phyloP scores from a whole-genome alignment of 73 alveolate species.

The Blepharisma japonicum region DNA sequence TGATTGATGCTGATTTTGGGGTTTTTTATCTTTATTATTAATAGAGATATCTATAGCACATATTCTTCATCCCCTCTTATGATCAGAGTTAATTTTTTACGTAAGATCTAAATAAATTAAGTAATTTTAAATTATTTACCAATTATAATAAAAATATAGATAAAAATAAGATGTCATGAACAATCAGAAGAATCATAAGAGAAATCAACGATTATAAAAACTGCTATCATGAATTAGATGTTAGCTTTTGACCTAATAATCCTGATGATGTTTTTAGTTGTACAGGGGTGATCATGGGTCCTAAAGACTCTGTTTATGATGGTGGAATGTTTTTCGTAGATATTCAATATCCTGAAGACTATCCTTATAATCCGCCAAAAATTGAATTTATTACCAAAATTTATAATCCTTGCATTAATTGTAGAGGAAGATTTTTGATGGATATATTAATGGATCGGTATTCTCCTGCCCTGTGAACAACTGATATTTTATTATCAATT shows the following conservation, averaged over 20 bases:
- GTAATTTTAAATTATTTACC: too few species aligned
- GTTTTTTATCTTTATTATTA: too few species aligned
- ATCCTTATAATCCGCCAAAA: conserved; percentile 51
- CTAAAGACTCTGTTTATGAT: conserved; percentile 29
- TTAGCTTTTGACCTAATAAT: too few species aligned
- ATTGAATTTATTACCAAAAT: conserved; percentile 39
- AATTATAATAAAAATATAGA: not conserved
- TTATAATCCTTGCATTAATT: conserved; percentile 4
- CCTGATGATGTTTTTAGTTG: not conserved
- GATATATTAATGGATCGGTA: conserved; percentile 74
- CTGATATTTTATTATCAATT: conserved; percentile 66
- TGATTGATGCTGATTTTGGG: too few species aligned
- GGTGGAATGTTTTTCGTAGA: conserved; percentile 43
- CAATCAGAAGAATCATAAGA: not conserved
- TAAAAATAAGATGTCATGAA: not conserved
- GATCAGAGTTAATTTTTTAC: too few species aligned
- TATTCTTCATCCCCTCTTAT: too few species aligned
- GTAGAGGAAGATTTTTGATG: conserved; percentile 51
- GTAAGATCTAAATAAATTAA: too few species aligned
- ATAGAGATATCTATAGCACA: too few species aligned
- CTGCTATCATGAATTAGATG: too few species aligned
- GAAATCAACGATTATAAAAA: not conserved
- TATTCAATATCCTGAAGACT: conserved; percentile 38
- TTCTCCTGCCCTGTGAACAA: conserved; percentile 70
- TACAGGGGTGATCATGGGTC: not conserved